Evolutionary conservation across 2,329 filamentous ascomycete species (phyloP).

Genomic region (Epichloe festucae): DNA sequence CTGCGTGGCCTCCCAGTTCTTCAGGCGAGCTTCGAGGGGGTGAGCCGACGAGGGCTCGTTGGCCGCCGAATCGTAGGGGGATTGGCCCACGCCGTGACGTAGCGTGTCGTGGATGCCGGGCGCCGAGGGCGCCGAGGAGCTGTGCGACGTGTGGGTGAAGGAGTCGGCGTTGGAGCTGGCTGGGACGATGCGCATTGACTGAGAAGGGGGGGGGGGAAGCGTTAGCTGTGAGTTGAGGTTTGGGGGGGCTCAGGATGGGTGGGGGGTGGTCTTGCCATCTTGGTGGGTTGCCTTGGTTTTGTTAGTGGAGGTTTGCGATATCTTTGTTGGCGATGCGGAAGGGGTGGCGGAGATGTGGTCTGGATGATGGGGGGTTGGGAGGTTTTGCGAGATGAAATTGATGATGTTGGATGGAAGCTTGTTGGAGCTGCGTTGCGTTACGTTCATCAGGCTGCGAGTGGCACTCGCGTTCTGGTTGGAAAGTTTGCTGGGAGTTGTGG

Average conservation of each 20-base stretch:
- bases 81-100: conserved; percentile 66
- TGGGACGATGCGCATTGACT: conserved; percentile 88
- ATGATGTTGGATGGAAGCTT: background rate
- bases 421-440: conserved; percentile 3
- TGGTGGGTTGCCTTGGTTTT: conserved; percentile 13
- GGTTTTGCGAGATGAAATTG: background rate
- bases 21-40: conserved; percentile 82
- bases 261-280: conserved; percentile 32
- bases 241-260: background rate
- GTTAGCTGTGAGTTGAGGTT: conserved; percentile 6
- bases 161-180: conserved; percentile 50
- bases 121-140: conserved; percentile 70
- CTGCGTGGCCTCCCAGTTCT: conserved; percentile 83
- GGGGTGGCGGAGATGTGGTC: background rate
- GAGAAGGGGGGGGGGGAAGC: conserved; percentile 10
- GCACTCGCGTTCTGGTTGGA: conserved; percentile 14
- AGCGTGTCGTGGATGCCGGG: conserved; percentile 90
- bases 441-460: conserved; percentile 13
- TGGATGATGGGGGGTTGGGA: conserved; percentile 5
- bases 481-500: background rate
- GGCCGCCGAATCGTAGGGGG: conserved; percentile 32
- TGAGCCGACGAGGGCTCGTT: conserved; percentile 49
- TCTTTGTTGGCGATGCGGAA: background rate
- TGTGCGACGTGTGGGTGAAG: conserved; percentile 48
- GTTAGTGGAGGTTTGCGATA: background rate